These are phyloP conservation scores for Colletotrichum musicola DNA, from an alignment of 2,329 filamentous ascomycete genomes.

Conservation along the genomic window DNA sequence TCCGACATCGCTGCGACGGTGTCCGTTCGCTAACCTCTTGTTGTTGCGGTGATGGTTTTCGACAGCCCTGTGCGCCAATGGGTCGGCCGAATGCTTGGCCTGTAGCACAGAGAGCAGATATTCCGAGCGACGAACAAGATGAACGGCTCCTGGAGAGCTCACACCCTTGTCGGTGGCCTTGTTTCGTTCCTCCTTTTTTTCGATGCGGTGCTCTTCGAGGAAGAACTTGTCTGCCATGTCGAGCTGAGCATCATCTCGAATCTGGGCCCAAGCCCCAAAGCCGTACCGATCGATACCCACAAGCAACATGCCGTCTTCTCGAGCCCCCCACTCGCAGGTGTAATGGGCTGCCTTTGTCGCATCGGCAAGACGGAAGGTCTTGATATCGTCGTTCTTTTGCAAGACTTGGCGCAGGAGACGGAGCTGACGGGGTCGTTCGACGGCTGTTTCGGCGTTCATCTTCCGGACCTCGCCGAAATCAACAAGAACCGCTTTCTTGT, in stretches of 20 bases:
- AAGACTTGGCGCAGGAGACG: constrained; percentile 84
- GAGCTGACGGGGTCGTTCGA: constrained; percentile 91
- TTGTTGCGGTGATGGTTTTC: constrained; percentile 97
- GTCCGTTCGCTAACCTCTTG: constrained; percentile 78
- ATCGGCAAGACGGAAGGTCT: constrained; percentile 87
- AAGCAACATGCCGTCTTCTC: constrained; percentile 97
- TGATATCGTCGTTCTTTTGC: constrained; percentile 74
- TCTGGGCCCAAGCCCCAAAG: constrained; percentile 95
- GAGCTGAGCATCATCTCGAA: constrained; percentile 90
- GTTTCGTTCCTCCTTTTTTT: constrained; percentile 93
- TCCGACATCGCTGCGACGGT: constrained; percentile 69
- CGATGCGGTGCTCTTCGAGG: constrained; percentile 96
- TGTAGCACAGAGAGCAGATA: constrained; percentile 96
- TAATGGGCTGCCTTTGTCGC: constrained; percentile 94
- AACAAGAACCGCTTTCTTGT: constrained; percentile 96
- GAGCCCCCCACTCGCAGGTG: constrained; percentile 89
- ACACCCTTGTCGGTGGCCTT: constrained; percentile 83
- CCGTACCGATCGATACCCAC: constrained; percentile 94
- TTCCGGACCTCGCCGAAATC: constrained; percentile 95
- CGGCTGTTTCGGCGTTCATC: constrained; percentile 93
- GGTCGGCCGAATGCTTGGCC: constrained; percentile 83
- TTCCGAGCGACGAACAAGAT: constrained; percentile 93
- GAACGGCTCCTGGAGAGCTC: constrained; percentile 96
- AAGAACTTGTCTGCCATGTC: constrained; percentile 93
- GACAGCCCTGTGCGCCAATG: constrained; percentile 80